These are phyloP conservation scores for Hanseniaspora uvarum DNA, from an alignment of 1,139 yeast genomes.

Conservation along the genomic window DNA sequence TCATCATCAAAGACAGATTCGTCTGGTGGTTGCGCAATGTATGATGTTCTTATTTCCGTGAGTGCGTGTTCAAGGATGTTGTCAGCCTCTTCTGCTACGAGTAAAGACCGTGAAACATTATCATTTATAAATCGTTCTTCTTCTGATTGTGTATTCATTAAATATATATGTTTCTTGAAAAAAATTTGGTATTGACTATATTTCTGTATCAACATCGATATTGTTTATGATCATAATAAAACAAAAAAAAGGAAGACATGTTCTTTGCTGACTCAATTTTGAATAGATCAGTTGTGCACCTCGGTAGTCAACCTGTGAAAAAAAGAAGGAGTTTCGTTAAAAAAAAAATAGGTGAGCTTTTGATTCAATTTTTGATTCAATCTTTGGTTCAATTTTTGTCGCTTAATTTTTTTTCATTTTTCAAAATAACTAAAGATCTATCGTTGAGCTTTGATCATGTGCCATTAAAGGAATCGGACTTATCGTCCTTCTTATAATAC, in stretches of 20 bases:
- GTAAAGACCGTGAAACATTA: not conserved
- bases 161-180: not conserved
- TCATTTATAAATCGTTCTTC: not conserved
- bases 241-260: not conserved
- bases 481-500: too few species aligned
- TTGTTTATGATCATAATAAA: not conserved
- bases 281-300: too few species aligned
- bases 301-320: too few species aligned
- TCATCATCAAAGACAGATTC: conserved; percentile 21
- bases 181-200: too few species aligned
- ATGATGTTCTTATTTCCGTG: conserved; percentile 13
- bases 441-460: too few species aligned
- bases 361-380: too few species aligned
- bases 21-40: not conserved
- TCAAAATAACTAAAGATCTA: too few species aligned
- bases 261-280: too few species aligned
- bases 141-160: conserved; percentile 6
- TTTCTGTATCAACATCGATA: too few species aligned
- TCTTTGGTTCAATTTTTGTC: not conserved
- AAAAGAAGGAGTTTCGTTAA: too few species aligned
- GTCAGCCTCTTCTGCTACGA: conserved; percentile 5
- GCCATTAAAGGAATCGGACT: too few species aligned
- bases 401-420: not conserved
- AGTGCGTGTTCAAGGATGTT: conserved; percentile 13
- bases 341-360: not conserved